Conservation (phyloP, 225 moss, liverwort and hornwort species). For the Sphagnum contortum region DNA sequence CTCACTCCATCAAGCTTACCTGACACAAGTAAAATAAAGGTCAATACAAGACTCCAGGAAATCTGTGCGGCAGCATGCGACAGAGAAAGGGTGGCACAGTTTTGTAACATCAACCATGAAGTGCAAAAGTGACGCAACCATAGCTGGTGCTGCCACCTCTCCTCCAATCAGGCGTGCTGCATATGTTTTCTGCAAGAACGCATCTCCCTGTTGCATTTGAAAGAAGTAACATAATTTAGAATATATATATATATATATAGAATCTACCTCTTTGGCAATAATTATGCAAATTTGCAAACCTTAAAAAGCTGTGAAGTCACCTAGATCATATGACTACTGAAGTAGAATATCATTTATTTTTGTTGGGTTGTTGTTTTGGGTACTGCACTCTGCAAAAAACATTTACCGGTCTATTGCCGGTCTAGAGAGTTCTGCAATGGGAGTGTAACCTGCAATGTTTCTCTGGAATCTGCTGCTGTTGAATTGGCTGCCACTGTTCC, state of each 20-base stretch:
- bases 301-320: too few relatives aligned
- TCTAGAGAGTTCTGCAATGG: background rate
- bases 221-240: too few relatives aligned
- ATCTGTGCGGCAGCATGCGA: constrained; percentile 67
- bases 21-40: constrained; percentile 78
- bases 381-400: background rate
- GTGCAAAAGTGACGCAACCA: constrained; percentile 69
- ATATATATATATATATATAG: too few relatives aligned
- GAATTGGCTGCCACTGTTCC: constrained; percentile 33
- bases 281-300: too few relatives aligned
- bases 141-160: constrained; percentile 72
- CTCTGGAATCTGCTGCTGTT: constrained; percentile 38
- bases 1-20: constrained; percentile 19
- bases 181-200: constrained; percentile 81
- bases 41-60: constrained; percentile 85
- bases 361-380: too few relatives aligned
- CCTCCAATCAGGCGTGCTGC: constrained; percentile 80
- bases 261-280: too few relatives aligned
- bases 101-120: constrained; percentile 95
- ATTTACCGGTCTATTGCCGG: background rate
- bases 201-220: constrained; percentile 43
- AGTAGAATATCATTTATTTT: too few relatives aligned
- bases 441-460: constrained; percentile 44
- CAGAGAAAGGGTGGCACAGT: constrained; percentile 76
- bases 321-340: too few relatives aligned